Conservation (phyloP, 257 asterid genomes). For the Anisodus acutangulus region DNA sequence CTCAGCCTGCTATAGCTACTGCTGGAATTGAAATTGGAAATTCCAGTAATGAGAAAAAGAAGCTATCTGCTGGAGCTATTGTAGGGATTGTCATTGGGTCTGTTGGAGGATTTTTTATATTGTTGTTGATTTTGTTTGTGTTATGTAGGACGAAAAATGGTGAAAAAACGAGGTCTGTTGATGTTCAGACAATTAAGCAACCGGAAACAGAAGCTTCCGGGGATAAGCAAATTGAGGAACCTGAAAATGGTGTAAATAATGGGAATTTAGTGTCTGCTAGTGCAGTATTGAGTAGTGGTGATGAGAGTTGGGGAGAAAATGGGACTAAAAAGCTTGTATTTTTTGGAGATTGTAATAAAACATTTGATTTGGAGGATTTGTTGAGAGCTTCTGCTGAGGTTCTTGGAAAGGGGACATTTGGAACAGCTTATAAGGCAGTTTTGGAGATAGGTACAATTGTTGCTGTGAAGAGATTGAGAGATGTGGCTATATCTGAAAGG, state of each 20-base stretch:
- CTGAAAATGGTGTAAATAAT: conserved; percentile 49
- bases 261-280: conserved; percentile 45
- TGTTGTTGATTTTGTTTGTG: conserved; percentile 52
- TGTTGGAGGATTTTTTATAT: conserved; percentile 52
- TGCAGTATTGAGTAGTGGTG: conserved; percentile 40
- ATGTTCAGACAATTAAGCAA: conserved; percentile 51
- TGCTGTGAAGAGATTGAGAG: conserved; percentile 90
- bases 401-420: conserved; percentile 52
- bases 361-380: conserved; percentile 52
- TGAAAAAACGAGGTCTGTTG: conserved; percentile 53
- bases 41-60: conserved; percentile 26
- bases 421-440: conserved; percentile 87
- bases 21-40: conserved; percentile 31
- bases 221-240: background rate
- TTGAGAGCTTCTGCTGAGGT: conserved; percentile 56
- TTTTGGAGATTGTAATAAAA: conserved; percentile 36
- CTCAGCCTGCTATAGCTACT: conserved; percentile 44
- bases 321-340: conserved; percentile 45
- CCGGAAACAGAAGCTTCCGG: conserved; percentile 52
- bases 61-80: conserved; percentile 72
- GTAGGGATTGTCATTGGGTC: conserved; percentile 81
- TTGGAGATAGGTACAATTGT: conserved; percentile 76
- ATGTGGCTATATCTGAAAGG: conserved; percentile 57
- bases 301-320: conserved; percentile 37
- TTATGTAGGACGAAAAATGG: conserved; percentile 60